Evolutionary conservation across 257 asterid species (phyloP).

Genomic region (Henckelia pumila): DNA sequence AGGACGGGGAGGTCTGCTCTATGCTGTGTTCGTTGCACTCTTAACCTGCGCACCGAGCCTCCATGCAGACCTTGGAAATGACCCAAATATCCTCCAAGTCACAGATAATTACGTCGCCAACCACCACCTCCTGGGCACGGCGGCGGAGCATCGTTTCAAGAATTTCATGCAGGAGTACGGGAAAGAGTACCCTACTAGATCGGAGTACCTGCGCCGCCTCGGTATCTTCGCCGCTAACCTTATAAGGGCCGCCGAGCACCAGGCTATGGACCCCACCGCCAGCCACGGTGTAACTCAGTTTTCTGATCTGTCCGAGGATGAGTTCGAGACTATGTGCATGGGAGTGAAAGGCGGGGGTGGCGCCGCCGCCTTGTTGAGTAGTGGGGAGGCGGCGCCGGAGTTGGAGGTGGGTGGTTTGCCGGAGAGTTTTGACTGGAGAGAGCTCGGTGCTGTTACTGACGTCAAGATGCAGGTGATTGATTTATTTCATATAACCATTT

Average conservation of each 20-base stretch:
- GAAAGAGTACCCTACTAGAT: constrained; percentile 50
- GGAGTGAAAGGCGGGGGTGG: constrained; percentile 67
- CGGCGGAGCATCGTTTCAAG: constrained; percentile 60
- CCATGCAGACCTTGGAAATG: constrained; percentile 30
- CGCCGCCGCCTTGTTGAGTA: constrained; percentile 20
- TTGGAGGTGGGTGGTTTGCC: constrained; percentile 63
- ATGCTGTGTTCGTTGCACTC: constrained; percentile 31
- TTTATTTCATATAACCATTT: not conserved
- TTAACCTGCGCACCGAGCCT: constrained; percentile 48
- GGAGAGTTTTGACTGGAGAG: constrained; percentile 87
- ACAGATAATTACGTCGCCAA: constrained; percentile 39
- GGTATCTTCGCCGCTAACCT: constrained; percentile 71
- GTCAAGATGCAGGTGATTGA: constrained; percentile 80
- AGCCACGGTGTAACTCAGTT: constrained; percentile 80
- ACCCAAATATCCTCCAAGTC: constrained; percentile 60
- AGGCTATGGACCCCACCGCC: constrained; percentile 86
- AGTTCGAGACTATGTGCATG: constrained; percentile 72
- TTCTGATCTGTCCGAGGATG: constrained; percentile 62
- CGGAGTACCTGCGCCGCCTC: constrained; percentile 84
- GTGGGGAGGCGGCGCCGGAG: constrained; percentile 38
- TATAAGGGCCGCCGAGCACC: constrained; percentile 78
- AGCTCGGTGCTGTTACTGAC: constrained; percentile 85
- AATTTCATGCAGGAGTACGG: constrained; percentile 52
- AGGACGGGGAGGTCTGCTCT: constrained; percentile 38
- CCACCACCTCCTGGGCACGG: constrained; percentile 60